Percentiles rank a stretch among this genome's conserved stretches.
These are phyloP conservation scores for Rubia occidens DNA, from an alignment of 305 asterid species.

Conservation along the genomic window DNA sequence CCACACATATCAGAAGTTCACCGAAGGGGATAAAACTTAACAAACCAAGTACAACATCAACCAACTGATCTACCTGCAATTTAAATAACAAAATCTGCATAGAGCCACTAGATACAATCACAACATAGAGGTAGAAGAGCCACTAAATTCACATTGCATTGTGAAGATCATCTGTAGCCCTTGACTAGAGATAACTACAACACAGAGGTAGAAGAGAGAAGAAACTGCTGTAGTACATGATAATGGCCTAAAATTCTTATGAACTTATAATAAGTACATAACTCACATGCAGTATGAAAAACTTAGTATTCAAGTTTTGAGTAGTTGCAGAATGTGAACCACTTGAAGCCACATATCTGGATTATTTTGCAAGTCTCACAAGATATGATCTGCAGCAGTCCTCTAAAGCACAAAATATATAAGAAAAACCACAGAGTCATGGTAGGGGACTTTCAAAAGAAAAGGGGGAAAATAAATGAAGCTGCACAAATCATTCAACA, in stretches of 20 bases:
- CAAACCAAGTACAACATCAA: background rate
- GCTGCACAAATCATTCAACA: background rate
- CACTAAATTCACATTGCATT: background rate
- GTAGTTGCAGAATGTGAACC: slow-evolving; percentile 86
- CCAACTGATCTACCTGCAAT: background rate
- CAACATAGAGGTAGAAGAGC: too few relatives aligned
- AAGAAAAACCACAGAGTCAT: background rate
- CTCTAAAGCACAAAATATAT: slow-evolving; percentile 44
- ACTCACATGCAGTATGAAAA: slow-evolving; percentile 88
- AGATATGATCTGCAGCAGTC: slow-evolving; percentile 80
- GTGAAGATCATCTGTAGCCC: background rate
- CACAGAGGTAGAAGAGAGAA: background rate
- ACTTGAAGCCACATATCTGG: slow-evolving; percentile 99
- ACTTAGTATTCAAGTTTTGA: slow-evolving; percentile 76
- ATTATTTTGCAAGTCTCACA: slow-evolving; percentile 89
- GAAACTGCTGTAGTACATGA: background rate
- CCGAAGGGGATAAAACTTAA: background rate
- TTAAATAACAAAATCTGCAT: background rate
- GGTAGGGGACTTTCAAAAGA: background rate
- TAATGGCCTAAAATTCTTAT: background rate
- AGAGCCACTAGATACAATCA: background rate
- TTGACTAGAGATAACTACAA: background rate
- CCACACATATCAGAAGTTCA: background rate
- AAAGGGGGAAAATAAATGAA: background rate
- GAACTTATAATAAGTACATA: slow-evolving; percentile 5